phyloP scores from a whole-genome alignment of 202 grass and related monocot genomes.

The Dendrocalamus latiflorus region DNA sequence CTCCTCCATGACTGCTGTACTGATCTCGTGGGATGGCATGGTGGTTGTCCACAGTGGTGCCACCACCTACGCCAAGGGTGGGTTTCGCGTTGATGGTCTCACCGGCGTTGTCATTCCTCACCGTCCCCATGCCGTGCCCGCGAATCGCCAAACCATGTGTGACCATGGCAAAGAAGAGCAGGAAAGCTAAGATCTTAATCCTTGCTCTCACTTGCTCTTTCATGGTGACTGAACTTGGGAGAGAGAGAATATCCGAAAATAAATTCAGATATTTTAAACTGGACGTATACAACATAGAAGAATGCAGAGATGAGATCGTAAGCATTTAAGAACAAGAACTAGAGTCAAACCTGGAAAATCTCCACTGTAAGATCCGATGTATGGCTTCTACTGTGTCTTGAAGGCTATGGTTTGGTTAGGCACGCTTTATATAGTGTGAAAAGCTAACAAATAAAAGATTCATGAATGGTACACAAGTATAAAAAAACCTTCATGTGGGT shows the following conservation, averaged over 20 bases:
- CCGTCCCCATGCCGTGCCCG: neutral
- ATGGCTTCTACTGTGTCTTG: conserved; percentile 17
- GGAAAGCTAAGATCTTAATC: neutral
- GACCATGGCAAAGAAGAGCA: conserved; percentile 8
- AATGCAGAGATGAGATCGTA: neutral
- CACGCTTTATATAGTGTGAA: conserved; percentile 36
- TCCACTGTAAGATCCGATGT: neutral
- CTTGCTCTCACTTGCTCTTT: neutral
- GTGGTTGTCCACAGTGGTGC: conserved; percentile 28
- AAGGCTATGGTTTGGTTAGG: conserved; percentile 8
- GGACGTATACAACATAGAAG: neutral
- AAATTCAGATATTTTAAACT: neutral
- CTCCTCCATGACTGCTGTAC: no score
- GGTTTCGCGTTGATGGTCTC: neutral
- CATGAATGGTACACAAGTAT: neutral
- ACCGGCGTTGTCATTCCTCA: neutral
- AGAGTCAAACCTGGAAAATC: conserved; percentile 21
- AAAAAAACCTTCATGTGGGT: neutral
- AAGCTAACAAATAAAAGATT: neutral
- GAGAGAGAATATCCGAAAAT: neutral
- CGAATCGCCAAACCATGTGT: neutral
- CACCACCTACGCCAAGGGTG: neutral
- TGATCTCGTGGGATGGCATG: conserved; percentile 49
- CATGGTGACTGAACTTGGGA: neutral
- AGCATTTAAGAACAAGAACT: neutral